Evolutionary conservation across 495 filamentous ascomycete genomes (phyloP).

Genomic region (Chaetomium tenue): DNA sequence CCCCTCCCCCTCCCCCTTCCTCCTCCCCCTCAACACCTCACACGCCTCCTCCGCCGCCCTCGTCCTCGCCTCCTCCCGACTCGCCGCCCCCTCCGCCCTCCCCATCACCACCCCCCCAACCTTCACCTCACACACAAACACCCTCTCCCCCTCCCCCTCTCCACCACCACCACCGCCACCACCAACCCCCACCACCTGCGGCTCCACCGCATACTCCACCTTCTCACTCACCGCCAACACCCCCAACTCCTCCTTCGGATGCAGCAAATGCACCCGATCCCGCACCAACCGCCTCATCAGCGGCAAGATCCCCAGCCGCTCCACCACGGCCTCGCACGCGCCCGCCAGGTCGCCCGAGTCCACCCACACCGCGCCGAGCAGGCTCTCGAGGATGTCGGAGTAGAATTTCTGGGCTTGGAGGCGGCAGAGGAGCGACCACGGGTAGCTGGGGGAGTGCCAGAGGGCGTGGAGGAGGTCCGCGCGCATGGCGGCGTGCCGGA

Average conservation of each 20-base stretch:
- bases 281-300: slow-evolving; percentile 60
- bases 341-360: slow-evolving; percentile 62
- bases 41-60: slow-evolving; percentile 56
- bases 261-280: slow-evolving; percentile 59
- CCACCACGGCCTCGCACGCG: slow-evolving; percentile 56
- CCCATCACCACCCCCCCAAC: slow-evolving; percentile 52
- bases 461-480: slow-evolving; percentile 48
- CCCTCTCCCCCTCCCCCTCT: slow-evolving; percentile 19
- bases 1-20: neutral
- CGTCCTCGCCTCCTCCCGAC: slow-evolving; percentile 55
- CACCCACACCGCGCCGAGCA: slow-evolving; percentile 82
- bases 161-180: slow-evolving; percentile 19
- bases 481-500: slow-evolving; percentile 53
- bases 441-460: slow-evolving; percentile 53
- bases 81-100: slow-evolving; percentile 47
- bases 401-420: slow-evolving; percentile 76
- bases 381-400: slow-evolving; percentile 79
- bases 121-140: slow-evolving; percentile 50
- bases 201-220: slow-evolving; percentile 50
- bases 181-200: slow-evolving; percentile 25
- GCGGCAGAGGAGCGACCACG: slow-evolving; percentile 68
- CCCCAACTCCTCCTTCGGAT: slow-evolving; percentile 74
- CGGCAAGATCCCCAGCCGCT: slow-evolving; percentile 62
- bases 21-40: slow-evolving; percentile 23
- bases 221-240: slow-evolving; percentile 50